Conservation (phyloP, 1,284 basidiomycete genomes). For the Apiotrichum montevideense region DNA sequence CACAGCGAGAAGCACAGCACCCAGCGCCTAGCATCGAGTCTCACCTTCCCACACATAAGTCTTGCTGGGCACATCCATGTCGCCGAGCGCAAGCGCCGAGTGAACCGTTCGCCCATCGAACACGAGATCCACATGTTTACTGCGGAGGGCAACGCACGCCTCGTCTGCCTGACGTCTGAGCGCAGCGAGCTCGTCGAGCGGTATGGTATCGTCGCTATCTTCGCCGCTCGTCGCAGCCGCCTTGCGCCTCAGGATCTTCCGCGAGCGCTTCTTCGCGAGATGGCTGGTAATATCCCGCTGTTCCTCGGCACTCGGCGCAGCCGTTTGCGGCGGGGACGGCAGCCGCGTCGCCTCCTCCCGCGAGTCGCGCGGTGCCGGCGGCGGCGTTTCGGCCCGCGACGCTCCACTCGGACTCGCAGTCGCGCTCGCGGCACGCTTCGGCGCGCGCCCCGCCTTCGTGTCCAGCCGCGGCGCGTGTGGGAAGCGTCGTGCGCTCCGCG, state of each 20-base stretch:
- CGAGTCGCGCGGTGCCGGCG: too few species aligned
- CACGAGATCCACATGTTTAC: slow-evolving; percentile 5
- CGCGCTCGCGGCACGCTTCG: too few species aligned
- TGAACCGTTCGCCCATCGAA: slow-evolving; percentile 5
- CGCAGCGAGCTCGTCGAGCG: neutral
- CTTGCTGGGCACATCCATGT: neutral
- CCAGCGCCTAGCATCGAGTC: slow-evolving; percentile 28
- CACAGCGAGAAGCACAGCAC: too few species aligned
- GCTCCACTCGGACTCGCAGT: too few species aligned
- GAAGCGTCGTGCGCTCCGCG: too few species aligned
- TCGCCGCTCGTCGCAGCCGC: neutral
- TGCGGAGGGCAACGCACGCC: neutral
- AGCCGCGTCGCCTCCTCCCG: too few species aligned
- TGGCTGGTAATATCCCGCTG: neutral
- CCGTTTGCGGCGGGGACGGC: too few species aligned
- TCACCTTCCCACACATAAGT: slow-evolving; percentile 65
- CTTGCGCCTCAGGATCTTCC: neutral
- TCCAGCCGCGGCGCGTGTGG: too few species aligned
- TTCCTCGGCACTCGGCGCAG: neutral
- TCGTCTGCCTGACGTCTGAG: neutral
- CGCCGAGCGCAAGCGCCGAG: slow-evolving; percentile 3
- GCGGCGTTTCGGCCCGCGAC: too few species aligned
- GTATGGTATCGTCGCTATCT: neutral
- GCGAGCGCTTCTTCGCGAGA: neutral
- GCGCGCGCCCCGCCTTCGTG: too few species aligned